Base-by-base conservation (phyloP, 139 green algal species). In the Astrephomene gubernaculifera region DNA sequence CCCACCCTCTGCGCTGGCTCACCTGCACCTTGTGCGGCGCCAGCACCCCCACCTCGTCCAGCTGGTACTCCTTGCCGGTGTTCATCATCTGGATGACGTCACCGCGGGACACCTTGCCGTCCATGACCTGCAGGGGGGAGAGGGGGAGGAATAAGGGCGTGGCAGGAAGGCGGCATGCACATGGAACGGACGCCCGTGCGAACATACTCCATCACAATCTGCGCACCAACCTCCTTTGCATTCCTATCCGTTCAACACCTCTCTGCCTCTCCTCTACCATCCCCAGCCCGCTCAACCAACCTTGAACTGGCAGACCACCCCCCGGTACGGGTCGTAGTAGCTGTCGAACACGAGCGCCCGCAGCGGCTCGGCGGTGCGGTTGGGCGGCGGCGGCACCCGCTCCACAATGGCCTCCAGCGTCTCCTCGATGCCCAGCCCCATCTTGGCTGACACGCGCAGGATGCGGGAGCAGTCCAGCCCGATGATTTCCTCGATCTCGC, bases 401-500 rank as follows among this genome's bases (percentile, higher is more conserved):
- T 91, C 27, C 71, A 99, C 97, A 29, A 99, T 94, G 6, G 92
- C 91, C 85, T 98, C 96, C 65, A 99, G 89, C 27, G 97, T 95
- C n/a, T 98, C 97, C 7, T 96, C 92, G 71, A 98, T 98, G 43
- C 95, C 95, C 7, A 99, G 89, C 41, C 93, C 92, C 82, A 90
- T 89, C 79, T 83, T 83, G 57, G 76, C 76, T 5, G 60, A 73
- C 36, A 83, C 76, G 3, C 33, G 12, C 4, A 94, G 79, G 69
- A 94, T 92, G 84, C 95, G 92, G 68, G 75, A 91, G 90, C 92
- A 96, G 91, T 99, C 97, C 54, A 99, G 89, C 19, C 97, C 97
- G 39, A 99, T 94, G 33, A 98, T 94, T 71, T 99, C 97, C 92
- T 99, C 96, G 31, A 99, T 98, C 90, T 99, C 97, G 2, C 83